Conservation (phyloP, 2,329 filamentous ascomycete species). For the Talaromyces sp. region DNA sequence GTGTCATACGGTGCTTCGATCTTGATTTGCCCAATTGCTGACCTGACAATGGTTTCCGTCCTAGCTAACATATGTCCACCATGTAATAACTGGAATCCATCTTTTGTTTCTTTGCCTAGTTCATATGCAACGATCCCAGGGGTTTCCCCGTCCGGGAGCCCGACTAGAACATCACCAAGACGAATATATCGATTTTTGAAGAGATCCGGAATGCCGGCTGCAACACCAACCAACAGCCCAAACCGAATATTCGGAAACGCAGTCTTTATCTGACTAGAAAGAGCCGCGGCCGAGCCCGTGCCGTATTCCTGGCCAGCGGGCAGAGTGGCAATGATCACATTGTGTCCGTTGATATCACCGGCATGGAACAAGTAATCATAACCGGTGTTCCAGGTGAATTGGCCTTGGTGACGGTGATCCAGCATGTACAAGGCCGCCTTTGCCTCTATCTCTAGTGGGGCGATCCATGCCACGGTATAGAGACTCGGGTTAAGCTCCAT, state of each 20-base stretch:
- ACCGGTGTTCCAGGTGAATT: constrained; percentile 24
- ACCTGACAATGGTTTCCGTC: constrained; percentile 27
- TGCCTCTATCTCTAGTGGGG: constrained; percentile 33
- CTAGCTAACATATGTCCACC: constrained; percentile 18
- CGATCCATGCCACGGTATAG: constrained; percentile 35
- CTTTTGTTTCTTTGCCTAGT: constrained; percentile 27
- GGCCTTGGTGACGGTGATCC: constrained; percentile 26
- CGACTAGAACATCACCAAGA: constrained; percentile 34
- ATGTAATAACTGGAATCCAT: constrained; percentile 21
- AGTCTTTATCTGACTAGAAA: constrained; percentile 29
- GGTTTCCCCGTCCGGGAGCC: constrained; percentile 16
- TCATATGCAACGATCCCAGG: constrained; percentile 28
- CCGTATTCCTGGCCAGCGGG: constrained; percentile 31
- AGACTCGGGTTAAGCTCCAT: not conserved
- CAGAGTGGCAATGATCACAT: constrained; percentile 30
- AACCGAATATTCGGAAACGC: constrained; percentile 34
- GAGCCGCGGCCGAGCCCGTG: constrained; percentile 26
- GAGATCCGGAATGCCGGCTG: constrained; percentile 29
- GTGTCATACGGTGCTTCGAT: not conserved
- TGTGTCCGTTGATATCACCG: constrained; percentile 31
- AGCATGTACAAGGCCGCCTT: constrained; percentile 29
- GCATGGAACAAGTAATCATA: constrained; percentile 34
- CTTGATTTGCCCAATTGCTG: constrained; percentile 15
- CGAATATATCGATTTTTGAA: constrained; percentile 28
- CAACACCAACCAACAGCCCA: constrained; percentile 33